Evolutionary conservation across 2,329 filamentous ascomycete genomes (phyloP).

Genomic region (Hypocrella siamensis): DNA sequence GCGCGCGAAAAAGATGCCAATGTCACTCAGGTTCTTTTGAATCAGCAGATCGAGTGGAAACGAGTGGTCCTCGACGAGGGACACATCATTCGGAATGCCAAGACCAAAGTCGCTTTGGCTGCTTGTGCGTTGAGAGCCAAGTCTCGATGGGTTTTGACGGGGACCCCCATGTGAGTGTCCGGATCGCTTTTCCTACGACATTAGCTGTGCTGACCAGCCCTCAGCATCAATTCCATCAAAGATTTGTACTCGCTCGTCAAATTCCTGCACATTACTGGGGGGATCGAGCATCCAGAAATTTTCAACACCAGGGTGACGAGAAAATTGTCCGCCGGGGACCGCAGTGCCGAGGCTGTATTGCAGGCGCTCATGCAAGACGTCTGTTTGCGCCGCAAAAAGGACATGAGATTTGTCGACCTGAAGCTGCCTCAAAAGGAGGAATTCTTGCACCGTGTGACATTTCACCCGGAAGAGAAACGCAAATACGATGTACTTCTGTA

Average conservation of each 20-base stretch:
- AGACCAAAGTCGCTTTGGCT: slow-evolving; percentile 55
- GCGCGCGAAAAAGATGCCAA: slow-evolving; percentile 43
- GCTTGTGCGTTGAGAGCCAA: slow-evolving; percentile 50
- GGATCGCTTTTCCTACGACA: not conserved
- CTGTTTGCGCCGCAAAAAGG: slow-evolving; percentile 68
- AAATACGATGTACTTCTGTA: slow-evolving; percentile 63
- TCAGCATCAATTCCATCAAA: slow-evolving; percentile 57
- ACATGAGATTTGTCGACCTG: slow-evolving; percentile 77
- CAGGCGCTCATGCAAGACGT: slow-evolving; percentile 68
- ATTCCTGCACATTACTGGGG: slow-evolving; percentile 62
- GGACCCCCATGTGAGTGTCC: slow-evolving; percentile 56
- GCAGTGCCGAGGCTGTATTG: slow-evolving; percentile 45
- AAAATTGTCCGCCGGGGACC: slow-evolving; percentile 43
- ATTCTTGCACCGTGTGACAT: slow-evolving; percentile 59
- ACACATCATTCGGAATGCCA: slow-evolving; percentile 65
- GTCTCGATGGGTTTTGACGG: slow-evolving; percentile 66
- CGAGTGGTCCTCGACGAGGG: slow-evolving; percentile 73
- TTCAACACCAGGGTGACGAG: slow-evolving; percentile 52
- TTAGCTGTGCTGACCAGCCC: slow-evolving; percentile 9
- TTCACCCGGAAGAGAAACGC: slow-evolving; percentile 56
- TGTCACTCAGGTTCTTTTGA: slow-evolving; percentile 23
- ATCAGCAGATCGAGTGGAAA: slow-evolving; percentile 48
- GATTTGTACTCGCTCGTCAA: slow-evolving; percentile 69
- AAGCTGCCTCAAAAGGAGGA: slow-evolving; percentile 64
- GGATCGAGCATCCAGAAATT: slow-evolving; percentile 54